Evolutionary conservation across 352 stramenopile genomes (phyloP).

Genomic region (Phytopythium mirpurense): DNA sequence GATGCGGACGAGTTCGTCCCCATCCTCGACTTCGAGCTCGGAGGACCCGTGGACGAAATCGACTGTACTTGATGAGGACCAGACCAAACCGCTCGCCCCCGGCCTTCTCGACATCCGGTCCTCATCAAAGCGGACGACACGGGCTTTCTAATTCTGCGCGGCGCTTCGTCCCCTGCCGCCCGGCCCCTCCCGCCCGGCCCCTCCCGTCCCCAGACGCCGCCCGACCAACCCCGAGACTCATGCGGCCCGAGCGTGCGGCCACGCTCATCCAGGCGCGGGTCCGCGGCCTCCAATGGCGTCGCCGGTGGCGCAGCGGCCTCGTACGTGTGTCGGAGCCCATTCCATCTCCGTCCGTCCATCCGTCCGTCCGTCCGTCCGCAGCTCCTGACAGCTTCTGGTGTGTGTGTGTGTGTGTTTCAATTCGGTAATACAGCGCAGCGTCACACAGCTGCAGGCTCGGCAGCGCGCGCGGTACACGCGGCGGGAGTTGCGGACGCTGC

Average conservation of each 20-base stretch:
- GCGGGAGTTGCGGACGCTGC: constrained; percentile 40
- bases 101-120: too few species aligned
- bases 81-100: too few species aligned
- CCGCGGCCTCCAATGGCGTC: constrained; percentile 30
- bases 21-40: constrained; percentile 44
- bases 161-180: too few species aligned
- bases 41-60: constrained; percentile 30
- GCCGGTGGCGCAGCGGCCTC: constrained; percentile 20
- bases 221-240: too few species aligned
- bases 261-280: constrained; percentile 50
- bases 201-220: neutral
- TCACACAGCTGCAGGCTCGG: constrained; percentile 48
- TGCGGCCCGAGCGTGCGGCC: constrained; percentile 28
- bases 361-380: too few species aligned
- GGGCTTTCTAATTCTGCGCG: too few species aligned
- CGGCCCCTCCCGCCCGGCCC: neutral
- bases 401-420: too few species aligned
- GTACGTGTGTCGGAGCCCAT: constrained; percentile 20
- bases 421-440: too few species aligned
- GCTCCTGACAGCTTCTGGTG: too few species aligned
- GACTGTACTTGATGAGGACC: constrained; percentile 29
- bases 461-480: constrained; percentile 56
- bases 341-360: too few species aligned
- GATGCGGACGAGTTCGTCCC: constrained; percentile 37
- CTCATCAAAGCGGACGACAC: too few species aligned